Conservation (phyloP, 73 alveolate species). For the Paramecium primaurelia region DNA sequence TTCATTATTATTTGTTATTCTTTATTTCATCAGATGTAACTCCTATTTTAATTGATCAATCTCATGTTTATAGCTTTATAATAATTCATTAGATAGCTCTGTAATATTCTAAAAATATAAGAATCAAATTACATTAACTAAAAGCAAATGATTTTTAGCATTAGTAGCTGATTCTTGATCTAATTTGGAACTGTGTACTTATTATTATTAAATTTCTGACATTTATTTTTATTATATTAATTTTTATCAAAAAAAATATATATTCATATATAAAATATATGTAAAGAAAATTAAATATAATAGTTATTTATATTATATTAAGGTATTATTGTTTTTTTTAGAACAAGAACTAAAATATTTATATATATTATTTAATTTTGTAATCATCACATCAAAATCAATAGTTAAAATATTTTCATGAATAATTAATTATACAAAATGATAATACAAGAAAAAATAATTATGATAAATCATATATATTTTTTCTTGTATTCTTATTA, state of each 20-base stretch:
- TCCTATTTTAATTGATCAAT: conserved; percentile 45
- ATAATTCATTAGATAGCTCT: conserved; percentile 23
- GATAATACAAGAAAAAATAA: too few species aligned
- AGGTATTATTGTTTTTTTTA: too few species aligned
- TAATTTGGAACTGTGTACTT: background rate
- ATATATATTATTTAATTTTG: too few species aligned
- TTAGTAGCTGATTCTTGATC: conserved; percentile 40
- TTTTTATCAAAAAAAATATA: background rate
- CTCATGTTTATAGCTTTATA: conserved; percentile 33
- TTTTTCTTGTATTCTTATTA: too few species aligned
- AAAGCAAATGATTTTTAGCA: conserved; percentile 27
- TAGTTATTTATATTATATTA: background rate
- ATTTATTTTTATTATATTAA: background rate
- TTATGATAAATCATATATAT: too few species aligned
- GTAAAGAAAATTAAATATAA: background rate
- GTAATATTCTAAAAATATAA: conserved; percentile 26
- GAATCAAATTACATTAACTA: background rate
- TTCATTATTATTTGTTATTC: conserved; percentile 36
- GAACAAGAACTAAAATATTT: too few species aligned
- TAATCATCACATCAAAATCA: too few species aligned
- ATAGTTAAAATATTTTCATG: too few species aligned
- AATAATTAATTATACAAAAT: too few species aligned
- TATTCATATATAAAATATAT: background rate
- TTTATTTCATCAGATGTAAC: conserved; percentile 42
- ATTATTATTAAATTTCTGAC: conserved; percentile 20